phyloP scores from a whole-genome alignment of 306 rosid genomes.

The Malus sylvestris region DNA sequence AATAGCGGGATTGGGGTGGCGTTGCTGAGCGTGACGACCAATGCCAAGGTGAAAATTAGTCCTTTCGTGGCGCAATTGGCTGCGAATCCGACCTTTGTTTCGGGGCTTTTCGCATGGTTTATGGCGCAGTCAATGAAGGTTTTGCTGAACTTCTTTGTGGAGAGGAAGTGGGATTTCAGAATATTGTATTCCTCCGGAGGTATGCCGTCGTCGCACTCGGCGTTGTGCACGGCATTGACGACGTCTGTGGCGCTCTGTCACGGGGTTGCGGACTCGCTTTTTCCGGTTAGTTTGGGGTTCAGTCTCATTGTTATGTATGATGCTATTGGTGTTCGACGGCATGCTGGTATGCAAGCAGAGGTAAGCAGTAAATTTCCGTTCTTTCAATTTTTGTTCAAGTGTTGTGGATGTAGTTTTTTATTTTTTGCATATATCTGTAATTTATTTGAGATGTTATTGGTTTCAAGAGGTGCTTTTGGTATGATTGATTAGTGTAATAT shows the following conservation, averaged over 20 bases:
- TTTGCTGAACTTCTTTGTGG: constrained; percentile 59
- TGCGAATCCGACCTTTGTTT: constrained; percentile 76
- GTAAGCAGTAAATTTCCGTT: constrained; percentile 21
- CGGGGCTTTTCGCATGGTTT: constrained; percentile 61
- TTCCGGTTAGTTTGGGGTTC: constrained; percentile 84
- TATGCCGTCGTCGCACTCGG: constrained; percentile 93
- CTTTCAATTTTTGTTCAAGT: neutral
- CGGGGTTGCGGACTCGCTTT: constrained; percentile 51
- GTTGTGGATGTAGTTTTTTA: neutral
- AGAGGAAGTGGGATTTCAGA: constrained; percentile 58
- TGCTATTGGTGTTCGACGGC: constrained; percentile 82
- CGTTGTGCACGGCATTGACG: constrained; percentile 74
- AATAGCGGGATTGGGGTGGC: constrained; percentile 60
- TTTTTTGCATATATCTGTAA: neutral
- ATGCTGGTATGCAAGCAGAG: constrained; percentile 95
- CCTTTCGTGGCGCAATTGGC: constrained; percentile 72
- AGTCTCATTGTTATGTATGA: constrained; percentile 86
- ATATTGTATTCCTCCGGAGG: constrained; percentile 64
- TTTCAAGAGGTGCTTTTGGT: neutral
- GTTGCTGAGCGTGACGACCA: constrained; percentile 53
- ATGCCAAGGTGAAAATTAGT: constrained; percentile 57
- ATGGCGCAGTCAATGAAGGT: constrained; percentile 57
- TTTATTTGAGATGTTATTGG: too few species aligned
- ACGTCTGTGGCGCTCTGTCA: constrained; percentile 76
- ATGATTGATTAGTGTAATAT: neutral